A percentile compares a stretch with the other conserved stretches of the same genome.
phyloP scores from a whole-genome alignment of 208 protist genomes.

The Acanthamoeba royreba region DNA sequence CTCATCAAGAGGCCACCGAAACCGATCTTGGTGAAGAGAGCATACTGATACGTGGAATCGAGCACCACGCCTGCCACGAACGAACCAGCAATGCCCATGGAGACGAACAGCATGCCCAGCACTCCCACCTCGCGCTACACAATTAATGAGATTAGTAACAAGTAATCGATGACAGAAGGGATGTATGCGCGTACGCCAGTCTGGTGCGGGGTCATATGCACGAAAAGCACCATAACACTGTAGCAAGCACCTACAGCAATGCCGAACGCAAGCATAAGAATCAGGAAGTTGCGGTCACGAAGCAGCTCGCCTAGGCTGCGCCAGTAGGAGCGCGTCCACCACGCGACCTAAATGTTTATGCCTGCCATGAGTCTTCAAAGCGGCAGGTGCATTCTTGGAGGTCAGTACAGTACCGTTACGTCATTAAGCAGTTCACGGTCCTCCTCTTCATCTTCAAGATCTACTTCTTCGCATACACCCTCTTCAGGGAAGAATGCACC shows the following conservation, averaged over 20 bases:
- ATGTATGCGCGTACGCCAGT: neutral
- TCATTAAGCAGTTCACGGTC: neutral
- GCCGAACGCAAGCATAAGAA: neutral
- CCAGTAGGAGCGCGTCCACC: neutral
- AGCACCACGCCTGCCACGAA: neutral
- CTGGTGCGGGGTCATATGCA: neutral
- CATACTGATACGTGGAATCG: neutral
- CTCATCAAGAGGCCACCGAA: neutral
- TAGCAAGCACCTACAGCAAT: neutral
- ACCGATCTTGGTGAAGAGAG: neutral
- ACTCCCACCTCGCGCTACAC: neutral
- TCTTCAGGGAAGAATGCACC: neutral
- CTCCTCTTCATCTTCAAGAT: neutral
- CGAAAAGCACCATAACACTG: neutral
- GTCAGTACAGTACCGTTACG: neutral
- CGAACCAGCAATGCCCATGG: neutral
- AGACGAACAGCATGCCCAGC: neutral
- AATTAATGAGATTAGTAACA: neutral
- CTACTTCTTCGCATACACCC: neutral
- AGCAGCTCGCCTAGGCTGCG: neutral
- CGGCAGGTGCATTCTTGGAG: too few relatives aligned
- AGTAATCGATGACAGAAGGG: neutral
- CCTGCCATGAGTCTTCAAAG: too few relatives aligned
- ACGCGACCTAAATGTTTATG: neutral
- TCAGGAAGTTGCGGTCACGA: neutral